phyloP scores from a whole-genome alignment of 139 green algal species.

The Chlamydomonas sphaeroides region DNA sequence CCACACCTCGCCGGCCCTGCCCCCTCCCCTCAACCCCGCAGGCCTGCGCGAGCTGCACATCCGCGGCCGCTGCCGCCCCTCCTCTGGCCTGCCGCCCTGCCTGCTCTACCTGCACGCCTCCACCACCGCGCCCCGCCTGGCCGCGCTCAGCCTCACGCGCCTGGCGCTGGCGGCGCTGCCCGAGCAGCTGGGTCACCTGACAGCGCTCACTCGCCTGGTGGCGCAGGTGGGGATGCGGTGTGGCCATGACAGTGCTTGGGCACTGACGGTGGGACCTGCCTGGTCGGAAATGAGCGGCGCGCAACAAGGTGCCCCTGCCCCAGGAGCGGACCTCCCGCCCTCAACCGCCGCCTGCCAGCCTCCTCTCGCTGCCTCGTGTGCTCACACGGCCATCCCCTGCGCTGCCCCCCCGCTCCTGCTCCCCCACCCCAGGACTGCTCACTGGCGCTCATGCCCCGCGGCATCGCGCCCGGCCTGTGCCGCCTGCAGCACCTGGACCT shows the following conservation, averaged over 20 bases:
- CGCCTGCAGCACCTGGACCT: slow-evolving; percentile 26
- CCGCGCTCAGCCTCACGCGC: slow-evolving; percentile 7
- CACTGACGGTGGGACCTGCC: no score
- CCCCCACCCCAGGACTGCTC: slow-evolving; percentile 18
- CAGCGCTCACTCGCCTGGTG: background rate
- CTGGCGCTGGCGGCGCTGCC: slow-evolving; percentile 22
- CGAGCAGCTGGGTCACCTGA: slow-evolving; percentile 21
- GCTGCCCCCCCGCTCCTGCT: background rate
- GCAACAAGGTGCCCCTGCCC: no score
- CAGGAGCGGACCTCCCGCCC: no score
- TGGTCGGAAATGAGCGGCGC: no score
- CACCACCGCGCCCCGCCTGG: background rate
- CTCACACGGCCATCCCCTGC: background rate
- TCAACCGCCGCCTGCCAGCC: no score
- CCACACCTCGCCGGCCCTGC: background rate
- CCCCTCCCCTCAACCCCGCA: background rate
- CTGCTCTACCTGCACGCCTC: slow-evolving; percentile 31
- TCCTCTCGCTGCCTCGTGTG: no score
- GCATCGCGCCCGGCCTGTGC: background rate
- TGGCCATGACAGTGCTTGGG: no score
- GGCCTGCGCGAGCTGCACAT: slow-evolving; percentile 21
- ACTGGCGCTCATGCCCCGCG: slow-evolving; percentile 10
- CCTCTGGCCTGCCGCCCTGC: slow-evolving; percentile 8
- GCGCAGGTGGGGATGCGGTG: slow-evolving; percentile 23
- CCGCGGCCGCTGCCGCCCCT: slow-evolving; percentile 14